Evolutionary conservation across 2,329 filamentous ascomycete species (phyloP).

Genomic region (Parastagonospora avenae): DNA sequence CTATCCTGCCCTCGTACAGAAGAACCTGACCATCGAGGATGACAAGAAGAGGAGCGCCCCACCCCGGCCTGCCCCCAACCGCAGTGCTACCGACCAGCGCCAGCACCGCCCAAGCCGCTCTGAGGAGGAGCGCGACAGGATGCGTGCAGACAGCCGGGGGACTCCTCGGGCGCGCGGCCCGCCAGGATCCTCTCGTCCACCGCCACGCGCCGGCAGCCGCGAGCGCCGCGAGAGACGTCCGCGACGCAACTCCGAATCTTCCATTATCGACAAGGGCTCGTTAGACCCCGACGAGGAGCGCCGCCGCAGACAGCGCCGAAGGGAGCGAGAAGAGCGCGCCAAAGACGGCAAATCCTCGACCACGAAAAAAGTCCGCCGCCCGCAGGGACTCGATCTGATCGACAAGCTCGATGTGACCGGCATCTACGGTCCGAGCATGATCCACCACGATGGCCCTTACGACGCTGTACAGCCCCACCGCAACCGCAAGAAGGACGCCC

Average conservation of each 20-base stretch:
- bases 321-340: conserved; percentile 55
- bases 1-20: conserved; percentile 57
- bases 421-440: conserved; percentile 91
- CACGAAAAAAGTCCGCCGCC: conserved; percentile 45
- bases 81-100: conserved; percentile 52
- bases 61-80: conserved; percentile 50
- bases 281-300: conserved; percentile 67
- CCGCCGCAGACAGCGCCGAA: conserved; percentile 55
- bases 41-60: conserved; percentile 50
- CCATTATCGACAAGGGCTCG: conserved; percentile 67
- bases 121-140: conserved; percentile 54
- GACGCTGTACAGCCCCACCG: conserved; percentile 95
- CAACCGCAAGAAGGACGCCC: conserved; percentile 80
- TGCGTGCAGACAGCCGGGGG: conserved; percentile 47
- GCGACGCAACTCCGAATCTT: conserved; percentile 81
- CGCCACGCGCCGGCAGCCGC: conserved; percentile 38
- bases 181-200: conserved; percentile 41
- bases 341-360: conserved; percentile 45
- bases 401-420: conserved; percentile 96
- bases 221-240: conserved; percentile 57
- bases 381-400: conserved; percentile 77
- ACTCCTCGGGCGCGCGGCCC: conserved; percentile 45
- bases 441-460: conserved; percentile 97
- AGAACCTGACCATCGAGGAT: conserved; percentile 70
- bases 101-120: conserved; percentile 67